Conservation (phyloP, 208 protist genomes). For the Porcisia deanei region DNA sequence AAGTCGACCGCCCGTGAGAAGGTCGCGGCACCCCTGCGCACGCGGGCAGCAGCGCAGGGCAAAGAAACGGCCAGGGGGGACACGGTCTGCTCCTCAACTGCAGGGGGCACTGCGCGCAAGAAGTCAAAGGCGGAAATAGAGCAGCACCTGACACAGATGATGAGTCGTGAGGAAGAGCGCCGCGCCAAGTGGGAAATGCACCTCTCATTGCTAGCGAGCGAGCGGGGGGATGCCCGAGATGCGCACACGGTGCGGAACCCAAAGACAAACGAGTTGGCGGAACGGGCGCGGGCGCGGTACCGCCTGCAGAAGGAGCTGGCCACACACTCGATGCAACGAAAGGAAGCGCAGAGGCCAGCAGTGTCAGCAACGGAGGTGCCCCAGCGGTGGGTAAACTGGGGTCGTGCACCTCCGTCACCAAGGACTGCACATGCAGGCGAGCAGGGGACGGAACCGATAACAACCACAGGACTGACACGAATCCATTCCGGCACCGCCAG, state of each 20-base stretch:
- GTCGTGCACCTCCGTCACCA: neutral
- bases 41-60: neutral
- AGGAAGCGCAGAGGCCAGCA: neutral
- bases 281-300: conserved; percentile 32
- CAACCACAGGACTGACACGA: neutral
- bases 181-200: conserved; percentile 21
- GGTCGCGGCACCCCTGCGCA: neutral
- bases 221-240: conserved; percentile 14
- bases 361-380: neutral
- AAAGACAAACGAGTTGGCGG: conserved; percentile 34
- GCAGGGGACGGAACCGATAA: neutral
- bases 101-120: neutral
- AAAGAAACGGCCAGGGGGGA: neutral
- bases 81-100: neutral
- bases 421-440: neutral
- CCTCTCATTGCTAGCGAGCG: conserved; percentile 6
- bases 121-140: conserved; percentile 21
- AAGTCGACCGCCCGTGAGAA: neutral
- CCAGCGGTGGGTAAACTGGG: neutral
- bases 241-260: conserved; percentile 16
- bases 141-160: conserved; percentile 26
- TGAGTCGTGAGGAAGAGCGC: conserved; percentile 32
- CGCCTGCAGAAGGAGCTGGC: conserved; percentile 16
- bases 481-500: neutral
- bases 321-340: neutral